Conservation (phyloP, 371 early-diverging fungal species). For the Massospora cicadina region DNA sequence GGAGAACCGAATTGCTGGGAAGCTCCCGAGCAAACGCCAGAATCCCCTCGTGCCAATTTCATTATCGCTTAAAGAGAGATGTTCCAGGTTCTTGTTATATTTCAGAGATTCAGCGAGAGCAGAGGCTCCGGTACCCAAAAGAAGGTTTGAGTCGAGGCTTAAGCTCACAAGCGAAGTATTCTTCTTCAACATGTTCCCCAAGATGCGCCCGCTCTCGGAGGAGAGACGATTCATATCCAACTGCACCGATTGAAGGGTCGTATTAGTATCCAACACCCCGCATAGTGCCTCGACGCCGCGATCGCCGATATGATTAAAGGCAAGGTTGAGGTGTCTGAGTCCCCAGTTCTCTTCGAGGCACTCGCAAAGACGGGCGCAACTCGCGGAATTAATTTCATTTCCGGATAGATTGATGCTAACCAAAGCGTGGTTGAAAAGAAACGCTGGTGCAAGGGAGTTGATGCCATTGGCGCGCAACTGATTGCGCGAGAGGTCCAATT, state of each 20-base stretch:
- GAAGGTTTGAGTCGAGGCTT: background rate
- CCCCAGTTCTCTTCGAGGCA: conserved; percentile 1
- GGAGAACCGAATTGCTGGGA: background rate
- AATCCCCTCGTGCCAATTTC: background rate
- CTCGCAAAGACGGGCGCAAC: background rate
- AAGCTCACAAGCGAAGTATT: background rate
- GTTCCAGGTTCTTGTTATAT: background rate
- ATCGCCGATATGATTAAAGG: background rate
- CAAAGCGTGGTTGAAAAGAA: conserved; percentile 2
- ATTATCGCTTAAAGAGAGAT: background rate
- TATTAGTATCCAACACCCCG: background rate
- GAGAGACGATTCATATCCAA: background rate
- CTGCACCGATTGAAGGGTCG: background rate
- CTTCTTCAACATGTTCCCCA: background rate
- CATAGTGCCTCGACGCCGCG: background rate
- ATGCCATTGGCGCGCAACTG: background rate
- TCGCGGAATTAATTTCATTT: background rate
- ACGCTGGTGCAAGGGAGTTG: background rate
- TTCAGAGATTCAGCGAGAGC: background rate
- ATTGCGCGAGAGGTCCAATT: background rate
- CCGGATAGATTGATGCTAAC: background rate
- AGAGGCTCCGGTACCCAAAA: background rate
- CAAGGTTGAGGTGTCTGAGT: background rate
- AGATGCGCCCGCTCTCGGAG: background rate
- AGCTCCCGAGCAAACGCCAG: background rate